Conservation (phyloP, 2,329 filamentous ascomycete species). For the Diaporthe citriasiana region DNA sequence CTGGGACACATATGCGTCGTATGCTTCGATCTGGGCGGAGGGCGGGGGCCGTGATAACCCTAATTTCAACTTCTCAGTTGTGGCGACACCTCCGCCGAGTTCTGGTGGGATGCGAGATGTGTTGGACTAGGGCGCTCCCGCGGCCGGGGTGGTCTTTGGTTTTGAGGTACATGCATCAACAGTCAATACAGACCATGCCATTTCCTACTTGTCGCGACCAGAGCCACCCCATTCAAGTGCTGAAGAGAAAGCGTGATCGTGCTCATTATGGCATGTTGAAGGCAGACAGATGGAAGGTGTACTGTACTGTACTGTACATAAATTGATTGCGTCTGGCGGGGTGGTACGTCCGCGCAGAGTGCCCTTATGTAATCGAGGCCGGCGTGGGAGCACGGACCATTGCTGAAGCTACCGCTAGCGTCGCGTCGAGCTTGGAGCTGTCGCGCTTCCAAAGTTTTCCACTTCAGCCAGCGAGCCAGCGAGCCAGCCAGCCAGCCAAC, state of each 20-base stretch:
- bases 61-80: constrained; percentile 17
- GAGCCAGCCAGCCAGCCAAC: constrained; percentile 11
- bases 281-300: background rate
- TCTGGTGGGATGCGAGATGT: background rate
- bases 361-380: background rate
- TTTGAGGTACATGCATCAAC: background rate
- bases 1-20: constrained; percentile 25
- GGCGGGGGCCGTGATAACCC: constrained; percentile 23
- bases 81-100: constrained; percentile 1
- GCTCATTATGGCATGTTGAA: background rate
- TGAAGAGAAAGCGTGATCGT: background rate
- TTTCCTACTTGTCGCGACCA: background rate
- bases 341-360: background rate
- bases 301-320: no score
- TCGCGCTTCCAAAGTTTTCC: constrained; percentile 34
- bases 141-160: background rate
- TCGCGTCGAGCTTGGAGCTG: constrained; percentile 32
- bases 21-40: constrained; percentile 28
- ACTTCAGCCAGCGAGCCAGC: constrained; percentile 24
- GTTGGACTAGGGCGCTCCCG: background rate
- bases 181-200: background rate
- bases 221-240: background rate
- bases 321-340: background rate
- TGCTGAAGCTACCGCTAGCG: constrained; percentile 10
- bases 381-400: constrained; percentile 2